phyloP scores from a whole-genome alignment of 2,329 filamentous ascomycete species.

The Hypocrella siamensis region DNA sequence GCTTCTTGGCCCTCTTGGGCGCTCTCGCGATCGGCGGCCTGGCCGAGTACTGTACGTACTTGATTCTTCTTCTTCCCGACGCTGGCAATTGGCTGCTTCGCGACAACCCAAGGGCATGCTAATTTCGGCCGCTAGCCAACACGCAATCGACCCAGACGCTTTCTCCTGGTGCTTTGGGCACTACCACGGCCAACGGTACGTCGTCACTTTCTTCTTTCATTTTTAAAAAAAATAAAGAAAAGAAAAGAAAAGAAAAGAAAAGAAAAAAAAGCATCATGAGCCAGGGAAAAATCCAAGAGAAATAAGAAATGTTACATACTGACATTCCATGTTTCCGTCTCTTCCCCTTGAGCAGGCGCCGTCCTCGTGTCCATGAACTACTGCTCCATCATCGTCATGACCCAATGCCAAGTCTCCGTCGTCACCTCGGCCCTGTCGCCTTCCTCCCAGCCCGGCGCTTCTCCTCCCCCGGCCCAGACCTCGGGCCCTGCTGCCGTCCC shows the following conservation, averaged over 20 bases:
- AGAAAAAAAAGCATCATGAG: too few relatives aligned
- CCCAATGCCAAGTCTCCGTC: constrained; percentile 15
- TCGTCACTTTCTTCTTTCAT: not conserved
- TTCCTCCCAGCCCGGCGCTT: constrained; percentile 8
- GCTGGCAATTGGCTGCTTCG: too few relatives aligned
- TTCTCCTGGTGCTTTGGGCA: not conserved
- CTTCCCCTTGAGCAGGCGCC: constrained; percentile 11
- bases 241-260: not conserved
- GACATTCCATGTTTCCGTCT: too few relatives aligned
- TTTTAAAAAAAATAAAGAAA: not conserved
- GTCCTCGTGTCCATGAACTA: constrained; percentile 19
- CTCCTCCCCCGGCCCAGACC: constrained; percentile 6
- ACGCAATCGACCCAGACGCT: not conserved
- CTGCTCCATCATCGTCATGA: constrained; percentile 19
- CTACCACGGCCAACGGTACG: not conserved
- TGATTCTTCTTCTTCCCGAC: not conserved
- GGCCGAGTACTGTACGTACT: too few relatives aligned
- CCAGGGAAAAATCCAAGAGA: too few relatives aligned
- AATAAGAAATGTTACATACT: too few relatives aligned
- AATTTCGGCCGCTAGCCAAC: not conserved
- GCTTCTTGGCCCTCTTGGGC: too few relatives aligned
- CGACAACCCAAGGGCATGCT: not conserved
- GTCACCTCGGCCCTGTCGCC: constrained; percentile 10
- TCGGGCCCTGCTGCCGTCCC: constrained; percentile 2
- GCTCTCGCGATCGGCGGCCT: too few relatives aligned